These are phyloP conservation scores for Colletotrichum simmondsii DNA, from an alignment of 2,329 filamentous ascomycete species.

Conservation along the genomic window DNA sequence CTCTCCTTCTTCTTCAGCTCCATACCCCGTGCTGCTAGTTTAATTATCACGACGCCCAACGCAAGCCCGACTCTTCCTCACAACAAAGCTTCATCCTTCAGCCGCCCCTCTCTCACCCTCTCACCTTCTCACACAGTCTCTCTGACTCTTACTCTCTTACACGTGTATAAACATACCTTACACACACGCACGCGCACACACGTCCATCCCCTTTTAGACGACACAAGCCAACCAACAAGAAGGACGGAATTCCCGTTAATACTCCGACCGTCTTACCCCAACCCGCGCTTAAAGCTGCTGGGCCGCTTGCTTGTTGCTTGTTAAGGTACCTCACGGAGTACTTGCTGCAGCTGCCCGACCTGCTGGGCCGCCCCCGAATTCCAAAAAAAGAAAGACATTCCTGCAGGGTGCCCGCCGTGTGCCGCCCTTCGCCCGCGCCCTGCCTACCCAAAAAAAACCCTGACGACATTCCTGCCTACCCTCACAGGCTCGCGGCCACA, in stretches of 20 bases:
- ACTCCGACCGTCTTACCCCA: constrained; percentile 13
- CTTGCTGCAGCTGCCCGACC: constrained; percentile 22
- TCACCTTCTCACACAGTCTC: not conserved
- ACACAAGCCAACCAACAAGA: not conserved
- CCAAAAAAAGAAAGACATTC: constrained; percentile 28
- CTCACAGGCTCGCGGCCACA: no score
- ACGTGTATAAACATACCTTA: not conserved
- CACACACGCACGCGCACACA: not conserved
- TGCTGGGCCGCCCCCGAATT: constrained; percentile 9
- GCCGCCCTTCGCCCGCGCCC: not conserved
- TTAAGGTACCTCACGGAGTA: no score
- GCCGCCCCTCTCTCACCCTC: not conserved
- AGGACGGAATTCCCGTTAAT: not conserved
- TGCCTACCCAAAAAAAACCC: not conserved
- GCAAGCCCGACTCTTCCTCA: not conserved
- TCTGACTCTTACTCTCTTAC: not conserved
- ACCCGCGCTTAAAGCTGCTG: not conserved
- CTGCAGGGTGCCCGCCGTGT: constrained; percentile 13
- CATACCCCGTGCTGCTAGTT: not conserved
- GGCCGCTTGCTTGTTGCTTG: not conserved
- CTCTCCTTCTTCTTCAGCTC: no score
- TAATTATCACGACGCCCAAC: not conserved
- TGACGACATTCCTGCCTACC: constrained; percentile 31
- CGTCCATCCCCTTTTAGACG: not conserved
- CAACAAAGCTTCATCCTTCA: not conserved